Evolutionary conservation across 176 grass and related monocot genomes (phyloP).

Genomic region (Triticum dicoccoides): DNA sequence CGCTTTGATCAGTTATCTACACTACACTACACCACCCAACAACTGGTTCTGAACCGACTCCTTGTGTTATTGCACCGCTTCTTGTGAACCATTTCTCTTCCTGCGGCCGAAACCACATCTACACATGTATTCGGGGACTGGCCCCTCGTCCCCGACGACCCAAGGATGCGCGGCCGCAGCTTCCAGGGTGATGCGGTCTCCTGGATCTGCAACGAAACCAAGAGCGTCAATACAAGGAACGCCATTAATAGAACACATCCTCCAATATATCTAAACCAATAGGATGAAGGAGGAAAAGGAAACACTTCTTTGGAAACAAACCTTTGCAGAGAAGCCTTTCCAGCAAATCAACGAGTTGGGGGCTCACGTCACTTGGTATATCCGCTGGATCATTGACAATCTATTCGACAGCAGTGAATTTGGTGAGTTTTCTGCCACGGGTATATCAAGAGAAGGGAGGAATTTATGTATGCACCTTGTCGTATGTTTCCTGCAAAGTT

Average conservation of each 20-base stretch:
- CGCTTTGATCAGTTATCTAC: slow-evolving; percentile 24
- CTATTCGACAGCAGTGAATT: slow-evolving; percentile 24
- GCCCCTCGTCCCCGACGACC: slow-evolving; percentile 60
- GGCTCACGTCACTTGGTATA: slow-evolving; percentile 53
- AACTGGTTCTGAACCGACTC: neutral
- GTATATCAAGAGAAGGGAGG: slow-evolving; percentile 12
- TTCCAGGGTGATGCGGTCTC: slow-evolving; percentile 60
- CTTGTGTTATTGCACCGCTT: slow-evolving; percentile 14
- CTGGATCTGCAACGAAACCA: slow-evolving; percentile 48
- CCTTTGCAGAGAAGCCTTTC: slow-evolving; percentile 87
- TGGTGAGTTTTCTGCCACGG: slow-evolving; percentile 15
- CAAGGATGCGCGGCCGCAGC: slow-evolving; percentile 74
- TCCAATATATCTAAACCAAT: neutral
- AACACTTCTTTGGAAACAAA: neutral
- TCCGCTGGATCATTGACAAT: slow-evolving; percentile 60
- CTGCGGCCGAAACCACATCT: slow-evolving; percentile 52
- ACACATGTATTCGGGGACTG: slow-evolving; percentile 68
- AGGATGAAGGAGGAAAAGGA: neutral
- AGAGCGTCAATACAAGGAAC: neutral
- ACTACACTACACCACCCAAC: neutral
- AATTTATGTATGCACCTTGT: slow-evolving; percentile 49
- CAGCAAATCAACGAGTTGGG: slow-evolving; percentile 64
- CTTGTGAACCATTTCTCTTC: slow-evolving; percentile 5
- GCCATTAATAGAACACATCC: neutral
- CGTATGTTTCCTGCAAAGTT: slow-evolving; percentile 69